These are phyloP conservation scores for Centrapalus pauciflorus DNA, from an alignment of 129 eudicot genomes.

Conservation along the genomic window DNA sequence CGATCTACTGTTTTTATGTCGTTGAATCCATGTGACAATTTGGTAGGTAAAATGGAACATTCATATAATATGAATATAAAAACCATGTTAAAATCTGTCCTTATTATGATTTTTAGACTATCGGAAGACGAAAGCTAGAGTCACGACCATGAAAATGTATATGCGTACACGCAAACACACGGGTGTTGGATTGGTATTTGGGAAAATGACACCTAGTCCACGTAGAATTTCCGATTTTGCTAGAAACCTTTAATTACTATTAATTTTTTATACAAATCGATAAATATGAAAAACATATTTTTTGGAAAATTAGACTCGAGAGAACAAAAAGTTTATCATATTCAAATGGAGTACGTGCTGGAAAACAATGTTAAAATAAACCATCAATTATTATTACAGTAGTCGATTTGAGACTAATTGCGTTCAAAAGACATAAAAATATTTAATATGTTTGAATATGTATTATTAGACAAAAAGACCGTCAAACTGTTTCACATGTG, in stretches of 20 bases:
- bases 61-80: neutral
- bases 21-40: slow-evolving; percentile 15
- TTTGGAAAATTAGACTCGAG: neutral
- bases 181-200: neutral
- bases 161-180: slow-evolving; percentile 16
- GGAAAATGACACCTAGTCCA: slow-evolving; percentile 2
- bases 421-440: too few relatives aligned
- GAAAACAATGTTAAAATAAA: neutral
- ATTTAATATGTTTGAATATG: too few relatives aligned
- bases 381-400: neutral
- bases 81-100: neutral
- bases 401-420: neutral
- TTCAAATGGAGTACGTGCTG: too few relatives aligned
- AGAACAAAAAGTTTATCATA: neutral
- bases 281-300: neutral
- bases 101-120: neutral
- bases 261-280: neutral
- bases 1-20: slow-evolving; percentile 7
- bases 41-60: slow-evolving; percentile 22
- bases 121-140: slow-evolving; percentile 17
- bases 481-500: neutral
- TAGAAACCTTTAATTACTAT: neutral
- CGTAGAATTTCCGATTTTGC: neutral
- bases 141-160: slow-evolving; percentile 5
- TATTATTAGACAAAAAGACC: neutral